Percentiles rank a stretch among this genome's conserved stretches.
Conservation (phyloP, 1,139 yeast species). For the Pichia sp. region DNA sequence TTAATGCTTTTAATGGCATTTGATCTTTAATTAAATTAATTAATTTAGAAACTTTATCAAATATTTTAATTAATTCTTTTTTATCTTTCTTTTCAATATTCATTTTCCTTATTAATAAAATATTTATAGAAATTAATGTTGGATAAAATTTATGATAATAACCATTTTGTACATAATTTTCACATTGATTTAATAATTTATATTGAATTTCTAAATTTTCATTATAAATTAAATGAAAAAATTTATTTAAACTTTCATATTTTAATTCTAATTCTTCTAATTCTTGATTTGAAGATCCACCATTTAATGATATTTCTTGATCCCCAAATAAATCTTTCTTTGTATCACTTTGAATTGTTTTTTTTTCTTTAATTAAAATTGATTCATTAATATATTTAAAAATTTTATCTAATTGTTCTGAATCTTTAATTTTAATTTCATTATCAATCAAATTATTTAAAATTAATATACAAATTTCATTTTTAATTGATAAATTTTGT, state of each 20-base stretch:
- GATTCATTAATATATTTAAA: conserved; percentile 35
- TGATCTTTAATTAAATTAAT: conserved; percentile 49
- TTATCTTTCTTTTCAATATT: conserved; percentile 28
- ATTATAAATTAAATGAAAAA: conserved; percentile 56
- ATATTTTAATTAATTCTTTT: conserved; percentile 40
- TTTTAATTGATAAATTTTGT: conserved; percentile 33
- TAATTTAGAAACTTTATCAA: conserved; percentile 68
- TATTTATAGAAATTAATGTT: conserved; percentile 55
- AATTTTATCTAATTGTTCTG: conserved; percentile 39
- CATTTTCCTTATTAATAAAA: conserved; percentile 53
- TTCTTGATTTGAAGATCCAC: background rate
- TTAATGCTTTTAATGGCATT: conserved; percentile 31
- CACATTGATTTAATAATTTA: conserved; percentile 40
- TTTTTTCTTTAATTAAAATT: conserved; percentile 17
- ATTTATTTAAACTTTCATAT: conserved; percentile 64
- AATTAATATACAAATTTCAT: conserved; percentile 38
- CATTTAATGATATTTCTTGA: conserved; percentile 28
- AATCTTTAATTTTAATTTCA: conserved; percentile 24
- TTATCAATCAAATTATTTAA: conserved; percentile 33
- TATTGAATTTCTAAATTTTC: conserved; percentile 47
- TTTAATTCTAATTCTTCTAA: conserved; percentile 26
- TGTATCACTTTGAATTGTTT: conserved; percentile 5
- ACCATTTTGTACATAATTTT: conserved; percentile 46
- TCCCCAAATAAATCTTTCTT: conserved; percentile 30
- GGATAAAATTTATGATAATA: conserved; percentile 68